Percentiles rank a stretch among this genome's conserved stretches.
phyloP scores from a whole-genome alignment of 2,329 filamentous ascomycete species.

The Kalmusia sp. region DNA sequence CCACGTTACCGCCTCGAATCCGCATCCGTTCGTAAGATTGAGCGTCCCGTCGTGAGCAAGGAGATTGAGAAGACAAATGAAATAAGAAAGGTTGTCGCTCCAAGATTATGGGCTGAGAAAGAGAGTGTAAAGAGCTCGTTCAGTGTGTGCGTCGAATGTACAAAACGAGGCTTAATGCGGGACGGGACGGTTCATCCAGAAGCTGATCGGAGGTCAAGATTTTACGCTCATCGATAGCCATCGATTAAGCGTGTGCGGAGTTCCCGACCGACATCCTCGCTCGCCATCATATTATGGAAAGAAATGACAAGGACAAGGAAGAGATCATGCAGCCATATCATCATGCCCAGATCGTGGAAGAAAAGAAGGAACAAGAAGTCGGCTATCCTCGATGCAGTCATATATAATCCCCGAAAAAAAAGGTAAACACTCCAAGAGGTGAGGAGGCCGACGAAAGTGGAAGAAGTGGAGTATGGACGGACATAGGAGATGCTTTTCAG shows the following conservation, averaged over 20 bases:
- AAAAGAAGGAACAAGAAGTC: conserved; percentile 13
- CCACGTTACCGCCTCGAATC: conserved; percentile 14
- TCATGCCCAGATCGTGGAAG: conserved; percentile 28
- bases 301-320: conserved; percentile 19
- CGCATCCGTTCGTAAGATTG: conserved; percentile 27
- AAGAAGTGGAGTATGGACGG: conserved; percentile 31
- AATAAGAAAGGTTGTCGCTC: conserved; percentile 23
- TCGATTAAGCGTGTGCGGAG: background rate
- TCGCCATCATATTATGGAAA: conserved; percentile 32
- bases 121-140: conserved; percentile 17
- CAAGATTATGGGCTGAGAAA: conserved; percentile 19
- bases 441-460: conserved; percentile 19
- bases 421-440: conserved; percentile 20
- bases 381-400: conserved; percentile 17
- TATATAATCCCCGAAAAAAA: conserved; percentile 22
- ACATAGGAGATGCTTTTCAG: conserved; percentile 44
- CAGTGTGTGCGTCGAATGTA: conserved; percentile 32
- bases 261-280: conserved; percentile 9
- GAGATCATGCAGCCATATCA: conserved; percentile 29
- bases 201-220: background rate
- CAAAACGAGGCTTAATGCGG: conserved; percentile 19
- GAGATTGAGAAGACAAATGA: conserved; percentile 21
- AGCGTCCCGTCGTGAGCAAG: conserved; percentile 36
- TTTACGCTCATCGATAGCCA: background rate
- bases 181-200: background rate